Conservation (phyloP, 2,329 filamentous ascomycete species). For the Pseudonectria buxi region DNA sequence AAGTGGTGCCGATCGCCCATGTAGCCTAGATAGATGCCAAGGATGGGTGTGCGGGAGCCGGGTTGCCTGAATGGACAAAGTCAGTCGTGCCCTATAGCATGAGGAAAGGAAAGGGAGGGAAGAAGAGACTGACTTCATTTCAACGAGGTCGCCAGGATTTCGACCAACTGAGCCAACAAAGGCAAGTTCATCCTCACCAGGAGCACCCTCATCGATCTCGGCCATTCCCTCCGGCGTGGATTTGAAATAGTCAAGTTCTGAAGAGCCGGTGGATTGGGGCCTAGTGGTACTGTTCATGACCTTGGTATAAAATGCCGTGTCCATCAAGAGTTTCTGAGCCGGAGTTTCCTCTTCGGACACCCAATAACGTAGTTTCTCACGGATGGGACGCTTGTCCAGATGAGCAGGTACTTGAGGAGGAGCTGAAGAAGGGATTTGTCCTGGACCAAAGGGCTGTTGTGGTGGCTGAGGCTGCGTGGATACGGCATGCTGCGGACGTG, state of each 20-base stretch:
- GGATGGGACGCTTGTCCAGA: conserved; percentile 11
- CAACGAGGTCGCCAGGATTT: conserved; percentile 45
- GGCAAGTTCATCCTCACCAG: conserved; percentile 19
- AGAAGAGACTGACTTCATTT: conserved; percentile 33
- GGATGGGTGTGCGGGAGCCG: conserved; percentile 37
- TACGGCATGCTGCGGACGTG: conserved; percentile 7
- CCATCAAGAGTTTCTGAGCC: conserved; percentile 10
- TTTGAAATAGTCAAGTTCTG: conserved; percentile 25
- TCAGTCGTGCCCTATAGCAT: conserved; percentile 7
- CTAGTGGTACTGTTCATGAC: conserved; percentile 27
- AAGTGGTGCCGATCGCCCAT: conserved; percentile 47
- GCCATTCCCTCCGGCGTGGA: conserved; percentile 16
- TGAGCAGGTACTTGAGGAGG: conserved; percentile 1
- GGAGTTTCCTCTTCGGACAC: conserved; percentile 1
- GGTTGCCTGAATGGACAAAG: conserved; percentile 15
- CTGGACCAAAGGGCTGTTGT: conserved; percentile 5
- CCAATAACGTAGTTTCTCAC: conserved; percentile 18
- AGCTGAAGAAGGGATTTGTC: conserved; percentile 12
- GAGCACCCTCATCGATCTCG: conserved; percentile 20
- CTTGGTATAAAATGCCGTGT: conserved; percentile 18
- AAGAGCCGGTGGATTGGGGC: conserved; percentile 27
- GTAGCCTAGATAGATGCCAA: conserved; percentile 48
- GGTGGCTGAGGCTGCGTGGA: conserved; percentile 3
- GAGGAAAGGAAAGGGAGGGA: neutral
- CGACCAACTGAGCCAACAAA: conserved; percentile 20